Evolutionary conservation across 768 basidiomycete species (phyloP), one percentile per base, ranked within the genome.

Genomic region (Gyrodon lividus): DNA sequence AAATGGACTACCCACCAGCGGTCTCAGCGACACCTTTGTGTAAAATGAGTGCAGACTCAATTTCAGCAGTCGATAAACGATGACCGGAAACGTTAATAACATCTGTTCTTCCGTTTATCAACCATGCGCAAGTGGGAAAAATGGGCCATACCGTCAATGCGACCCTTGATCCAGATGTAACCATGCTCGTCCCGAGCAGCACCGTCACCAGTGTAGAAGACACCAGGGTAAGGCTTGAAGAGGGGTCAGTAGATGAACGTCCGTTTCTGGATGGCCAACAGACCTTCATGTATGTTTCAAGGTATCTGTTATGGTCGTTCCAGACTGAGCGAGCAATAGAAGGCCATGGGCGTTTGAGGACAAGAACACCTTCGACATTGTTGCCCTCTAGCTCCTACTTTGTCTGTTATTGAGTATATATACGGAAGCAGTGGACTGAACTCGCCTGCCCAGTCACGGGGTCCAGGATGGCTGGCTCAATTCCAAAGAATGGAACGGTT

Each of bases 41-140:
- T 63, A 91, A 72, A 70, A 99, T 97, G 40, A 99, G 78, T 6
- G 96, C 95, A 3, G 91, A 93, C 74, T 99, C 96, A 54, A 99
- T 97, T 74, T 98, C 96, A 48, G 96, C 96, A 4, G 96, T 99
- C 38, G 92, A 95, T 48, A 99, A 76, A 61, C 96, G 87, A 70
- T 99, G 96, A 2, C 96, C 96, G 37, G 96, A 95, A 28, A 98
- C 95, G 71, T 98, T 98, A 80, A 97, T 97, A 52, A 97, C 94
- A 73, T 96, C 89, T 90, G 60, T 12, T 51, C 35, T 10, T 28
- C 23, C n/a, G 39, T 44, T 22, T 16, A 50, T 47, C 35, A 33
- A 35, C 37, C 23, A 13, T 13, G 2, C 28, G 40, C 12, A 42
- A 20, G n/a, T 37, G 45, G 49, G 48, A 50, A 53, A 52, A 46